Base-by-base conservation (phyloP, 345 rosid genomes). In the Eucalyptus caleyi region DNA sequence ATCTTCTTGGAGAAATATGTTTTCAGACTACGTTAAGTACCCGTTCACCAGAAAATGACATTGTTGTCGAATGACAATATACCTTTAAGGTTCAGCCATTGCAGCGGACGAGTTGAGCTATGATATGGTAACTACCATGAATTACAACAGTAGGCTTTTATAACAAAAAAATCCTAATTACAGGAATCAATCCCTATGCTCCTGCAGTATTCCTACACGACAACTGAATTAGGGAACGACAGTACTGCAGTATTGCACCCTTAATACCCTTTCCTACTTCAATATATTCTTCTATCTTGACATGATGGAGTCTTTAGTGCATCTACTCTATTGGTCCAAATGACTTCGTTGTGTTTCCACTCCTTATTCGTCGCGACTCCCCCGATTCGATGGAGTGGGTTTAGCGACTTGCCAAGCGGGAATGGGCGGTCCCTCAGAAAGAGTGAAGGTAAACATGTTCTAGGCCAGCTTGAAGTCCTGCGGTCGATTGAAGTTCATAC, bases 281-380 rank as follows among this genome's bases (percentile, higher is more conserved):
- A 30, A 12, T 62, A 12, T 13, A 27, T 62, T 62, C 34, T 30
- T 62, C 69, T 27, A 62, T 62, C 69, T 62, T 30, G 69, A 4
- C 69, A 62, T 62, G 16, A 27, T 12, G 1, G 2, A 62, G 32
- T 62, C 69, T 62, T 62, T 30, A 62, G 32, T 9, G 18, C 69
- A 13, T 30, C 8, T 8, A 62, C 15, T 62, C 0, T 1, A 60
- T 60, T 6, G 69, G 34, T 0, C 16, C 69, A 62, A 62, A 62
- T 62, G 69, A 62, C 69, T 62, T 27, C 16, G 34, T 30, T 62
- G 32, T 30, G 69, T 62, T 62, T 62, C 34, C 16, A 1, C 18
- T 27, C 69, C 34, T 3, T 0, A 30, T 62, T 62, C 7, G 5
- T 62, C 2, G 18, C 0, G 2, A 30, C 34, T 30, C 69, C 13